Evolutionary conservation across 2,329 filamentous ascomycete species (phyloP).

Genomic region (Sordariomycetes sp.): DNA sequence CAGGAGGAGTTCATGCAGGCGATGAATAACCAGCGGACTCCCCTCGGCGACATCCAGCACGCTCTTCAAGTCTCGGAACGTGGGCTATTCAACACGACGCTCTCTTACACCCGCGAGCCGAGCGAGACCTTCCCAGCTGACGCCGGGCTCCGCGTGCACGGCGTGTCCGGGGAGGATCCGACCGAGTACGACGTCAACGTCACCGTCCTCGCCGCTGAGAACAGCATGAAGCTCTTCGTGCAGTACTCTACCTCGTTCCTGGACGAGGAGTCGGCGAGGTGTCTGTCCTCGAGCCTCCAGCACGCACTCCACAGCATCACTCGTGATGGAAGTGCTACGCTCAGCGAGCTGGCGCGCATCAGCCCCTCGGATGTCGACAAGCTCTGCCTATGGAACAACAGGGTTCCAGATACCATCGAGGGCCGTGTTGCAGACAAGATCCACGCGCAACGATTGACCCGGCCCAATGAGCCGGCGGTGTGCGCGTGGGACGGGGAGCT

Average conservation of each 20-base stretch:
- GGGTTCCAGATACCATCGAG: neutral
- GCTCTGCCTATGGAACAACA: neutral
- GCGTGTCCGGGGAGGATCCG: slow-evolving; percentile 20
- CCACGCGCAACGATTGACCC: neutral
- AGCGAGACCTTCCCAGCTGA: neutral
- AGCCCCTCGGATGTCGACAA: neutral
- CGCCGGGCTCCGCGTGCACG: neutral
- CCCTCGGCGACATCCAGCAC: neutral
- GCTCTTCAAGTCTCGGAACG: neutral
- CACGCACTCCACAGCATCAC: neutral
- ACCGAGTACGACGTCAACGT: neutral
- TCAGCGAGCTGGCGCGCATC: neutral
- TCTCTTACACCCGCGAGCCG: neutral
- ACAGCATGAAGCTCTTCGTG: neutral
- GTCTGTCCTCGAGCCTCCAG: neutral
- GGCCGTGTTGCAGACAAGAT: neutral
- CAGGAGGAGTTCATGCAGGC: neutral
- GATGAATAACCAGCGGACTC: neutral
- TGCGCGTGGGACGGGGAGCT: slow-evolving; percentile 11
- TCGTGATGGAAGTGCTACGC: neutral
- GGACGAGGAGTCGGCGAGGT: neutral
- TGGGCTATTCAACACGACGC: neutral
- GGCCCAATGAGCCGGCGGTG: slow-evolving; percentile 9
- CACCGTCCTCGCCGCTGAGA: neutral
- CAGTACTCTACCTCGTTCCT: neutral